Evolutionary conservation across 805 yeast genomes (phyloP), one percentile per base, ranked within the genome.

Genomic region (Candida ulmi): DNA sequence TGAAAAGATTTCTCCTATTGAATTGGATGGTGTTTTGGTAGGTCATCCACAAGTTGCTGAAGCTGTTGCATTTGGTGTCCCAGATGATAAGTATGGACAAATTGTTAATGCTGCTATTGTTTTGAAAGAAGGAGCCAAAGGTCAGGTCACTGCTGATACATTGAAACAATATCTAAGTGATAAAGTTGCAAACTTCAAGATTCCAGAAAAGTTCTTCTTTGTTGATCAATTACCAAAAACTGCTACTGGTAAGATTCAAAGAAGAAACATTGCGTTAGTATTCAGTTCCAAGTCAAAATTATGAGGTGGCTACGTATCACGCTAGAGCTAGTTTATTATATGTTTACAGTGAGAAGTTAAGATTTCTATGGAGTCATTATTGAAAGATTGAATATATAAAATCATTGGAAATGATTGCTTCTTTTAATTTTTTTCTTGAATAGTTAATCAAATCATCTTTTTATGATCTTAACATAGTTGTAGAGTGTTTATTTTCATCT

Each of bases 201-300:
- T 82, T 11, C 88, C 90, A 1, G 62, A 57, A 15, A 70, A 66
- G 58, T 65, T 78, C 33, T 78, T 66, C 55, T 73, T 82, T 52
- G 77, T 80, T 8, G 73, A 78, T 13, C 64, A 66, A 19, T 66
- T 82, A 59, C 88, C 88, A 46, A 82, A 82, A 67, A 80, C 87
- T 3, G 83, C 90, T 7, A 82, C 90, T 1, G 90, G 88, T 19
- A 82, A 82, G 66, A 76, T 83, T 40, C 88, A 83, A 62, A 69
- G 90, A 54, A 65, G 85, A 47, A 70, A 68, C 45, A 75, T 81
- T 50, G 83, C 82, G 5, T 65, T 64, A 42, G 69, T 74, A n/a
- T 71, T 74, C 50, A 62, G 66, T 0, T 40, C 63, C 34, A 65
- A 68, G 57, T 35, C 60, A 7, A 55, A 55, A 41, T 37, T 55